These are phyloP conservation scores for Ganoderma sinense DNA, from an alignment of 1,284 basidiomycete species.

Conservation along the genomic window DNA sequence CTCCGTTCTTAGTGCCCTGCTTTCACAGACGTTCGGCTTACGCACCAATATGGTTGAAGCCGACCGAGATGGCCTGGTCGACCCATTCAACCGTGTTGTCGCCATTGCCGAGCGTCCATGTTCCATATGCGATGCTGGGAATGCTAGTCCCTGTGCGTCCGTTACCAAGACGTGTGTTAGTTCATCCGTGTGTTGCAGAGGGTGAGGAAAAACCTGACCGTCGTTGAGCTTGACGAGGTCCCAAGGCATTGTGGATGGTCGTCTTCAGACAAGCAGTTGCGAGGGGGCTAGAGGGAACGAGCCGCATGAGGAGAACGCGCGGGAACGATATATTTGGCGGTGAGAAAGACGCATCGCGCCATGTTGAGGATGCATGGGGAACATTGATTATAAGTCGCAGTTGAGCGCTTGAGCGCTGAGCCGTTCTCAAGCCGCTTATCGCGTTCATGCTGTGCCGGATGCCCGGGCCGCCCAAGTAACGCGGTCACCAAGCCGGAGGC, in stretches of 20 bases:
- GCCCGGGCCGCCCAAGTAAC: not conserved
- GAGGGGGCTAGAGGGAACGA: not conserved
- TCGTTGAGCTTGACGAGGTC: slow-evolving; percentile 56
- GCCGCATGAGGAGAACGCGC: not conserved
- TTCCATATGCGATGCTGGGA: slow-evolving; percentile 63
- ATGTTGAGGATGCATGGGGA: not conserved
- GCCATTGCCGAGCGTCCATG: slow-evolving; percentile 55
- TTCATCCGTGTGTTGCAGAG: not conserved
- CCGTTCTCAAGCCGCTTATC: slow-evolving; percentile 1
- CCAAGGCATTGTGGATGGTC: slow-evolving; percentile 53
- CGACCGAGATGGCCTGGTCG: slow-evolving; percentile 41
- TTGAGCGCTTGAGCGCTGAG: no score
- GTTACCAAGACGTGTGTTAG: not conserved
- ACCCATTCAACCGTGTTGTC: slow-evolving; percentile 41
- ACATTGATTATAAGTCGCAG: not conserved
- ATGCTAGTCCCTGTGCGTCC: slow-evolving; percentile 48
- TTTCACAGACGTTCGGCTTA: not conserved
- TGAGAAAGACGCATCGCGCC: slow-evolving; percentile 16
- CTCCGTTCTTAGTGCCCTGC: no score
- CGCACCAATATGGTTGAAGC: slow-evolving; percentile 42
- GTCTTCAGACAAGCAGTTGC: slow-evolving; percentile 11
- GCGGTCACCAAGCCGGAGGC: slow-evolving; percentile 7
- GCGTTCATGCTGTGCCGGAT: not conserved
- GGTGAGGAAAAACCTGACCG: slow-evolving; percentile 45
- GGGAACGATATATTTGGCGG: slow-evolving; percentile 10